A percentile compares a stretch with the other conserved stretches of the same genome.
phyloP scores from a whole-genome alignment of 495 filamentous ascomycete species.

The Penicillium arizonense region DNA sequence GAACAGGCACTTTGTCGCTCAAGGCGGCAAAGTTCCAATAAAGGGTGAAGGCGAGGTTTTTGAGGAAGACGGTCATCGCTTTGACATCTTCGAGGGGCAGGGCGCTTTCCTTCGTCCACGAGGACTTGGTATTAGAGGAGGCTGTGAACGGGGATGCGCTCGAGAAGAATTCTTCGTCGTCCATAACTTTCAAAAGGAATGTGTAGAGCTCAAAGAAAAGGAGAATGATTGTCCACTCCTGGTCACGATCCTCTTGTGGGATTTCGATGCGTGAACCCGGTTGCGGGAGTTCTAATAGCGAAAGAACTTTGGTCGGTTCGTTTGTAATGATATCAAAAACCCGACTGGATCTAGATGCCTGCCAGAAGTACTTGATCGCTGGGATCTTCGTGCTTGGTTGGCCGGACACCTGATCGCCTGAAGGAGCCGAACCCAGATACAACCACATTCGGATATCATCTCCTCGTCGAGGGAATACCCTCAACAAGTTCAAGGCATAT shows the following conservation, averaged over 20 bases:
- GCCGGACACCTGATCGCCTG: slow-evolving; percentile 30
- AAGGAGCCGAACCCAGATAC: slow-evolving; percentile 72
- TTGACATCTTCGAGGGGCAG: slow-evolving; percentile 69
- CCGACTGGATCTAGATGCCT: slow-evolving; percentile 62
- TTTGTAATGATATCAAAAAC: slow-evolving; percentile 64
- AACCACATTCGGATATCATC: slow-evolving; percentile 97
- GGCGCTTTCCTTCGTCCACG: slow-evolving; percentile 62
- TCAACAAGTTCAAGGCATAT: slow-evolving; percentile 81
- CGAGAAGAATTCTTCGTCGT: slow-evolving; percentile 70
- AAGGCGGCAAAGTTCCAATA: slow-evolving; percentile 80
- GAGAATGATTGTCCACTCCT: slow-evolving; percentile 86
- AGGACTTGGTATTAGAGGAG: slow-evolving; percentile 34
- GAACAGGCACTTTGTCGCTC: slow-evolving; percentile 48
- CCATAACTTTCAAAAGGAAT: slow-evolving; percentile 86
- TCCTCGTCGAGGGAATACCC: slow-evolving; percentile 76
- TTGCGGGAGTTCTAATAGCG: slow-evolving; percentile 48
- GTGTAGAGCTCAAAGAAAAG: slow-evolving; percentile 93
- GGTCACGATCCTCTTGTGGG: slow-evolving; percentile 43
- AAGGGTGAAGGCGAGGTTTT: slow-evolving; percentile 86
- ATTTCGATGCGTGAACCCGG: slow-evolving; percentile 18
- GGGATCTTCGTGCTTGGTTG: slow-evolving; percentile 50
- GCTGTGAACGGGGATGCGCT: slow-evolving; percentile 37
- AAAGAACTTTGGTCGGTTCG: slow-evolving; percentile 56
- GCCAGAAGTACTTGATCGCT: slow-evolving; percentile 88
- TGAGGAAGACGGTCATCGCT: slow-evolving; percentile 78